Evolutionary conservation across 2,329 filamentous ascomycete species (phyloP).

Genomic region (Botryotinia globosa): DNA sequence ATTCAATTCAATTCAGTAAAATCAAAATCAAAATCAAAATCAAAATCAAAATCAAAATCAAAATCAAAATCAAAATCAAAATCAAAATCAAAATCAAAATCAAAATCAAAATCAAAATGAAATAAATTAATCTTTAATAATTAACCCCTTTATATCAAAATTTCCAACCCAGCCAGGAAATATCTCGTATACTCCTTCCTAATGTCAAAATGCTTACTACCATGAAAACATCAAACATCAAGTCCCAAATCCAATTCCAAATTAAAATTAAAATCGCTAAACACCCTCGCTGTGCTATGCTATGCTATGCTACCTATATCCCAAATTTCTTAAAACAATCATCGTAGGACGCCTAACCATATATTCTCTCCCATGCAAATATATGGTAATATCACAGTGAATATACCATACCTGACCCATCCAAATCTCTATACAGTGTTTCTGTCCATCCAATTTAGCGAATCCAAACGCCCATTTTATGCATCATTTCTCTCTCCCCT

Average conservation of each 20-base stretch:
- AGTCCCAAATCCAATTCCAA: neutral
- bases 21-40: too few relatives aligned
- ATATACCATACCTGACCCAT: neutral
- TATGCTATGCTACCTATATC: neutral
- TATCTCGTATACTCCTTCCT: neutral
- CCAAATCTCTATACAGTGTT: neutral
- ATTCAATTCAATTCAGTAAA: too few relatives aligned
- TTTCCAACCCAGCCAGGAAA: neutral
- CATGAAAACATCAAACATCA: neutral
- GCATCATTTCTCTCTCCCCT: neutral
- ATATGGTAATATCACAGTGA: neutral
- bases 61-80: too few relatives aligned
- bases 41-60: too few relatives aligned
- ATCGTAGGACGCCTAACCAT: neutral
- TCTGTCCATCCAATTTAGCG: neutral
- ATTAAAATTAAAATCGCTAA: neutral
- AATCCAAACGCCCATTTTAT: neutral
- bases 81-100: too few relatives aligned
- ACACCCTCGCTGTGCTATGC: neutral
- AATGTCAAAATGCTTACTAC: neutral
- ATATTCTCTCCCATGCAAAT: neutral
- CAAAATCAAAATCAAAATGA: neutral
- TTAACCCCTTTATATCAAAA: neutral
- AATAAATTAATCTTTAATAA: neutral
- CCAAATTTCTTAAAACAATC: neutral